phyloP scores from a whole-genome alignment of 768 basidiomycete species.

The Infundibulicybe gibba region DNA sequence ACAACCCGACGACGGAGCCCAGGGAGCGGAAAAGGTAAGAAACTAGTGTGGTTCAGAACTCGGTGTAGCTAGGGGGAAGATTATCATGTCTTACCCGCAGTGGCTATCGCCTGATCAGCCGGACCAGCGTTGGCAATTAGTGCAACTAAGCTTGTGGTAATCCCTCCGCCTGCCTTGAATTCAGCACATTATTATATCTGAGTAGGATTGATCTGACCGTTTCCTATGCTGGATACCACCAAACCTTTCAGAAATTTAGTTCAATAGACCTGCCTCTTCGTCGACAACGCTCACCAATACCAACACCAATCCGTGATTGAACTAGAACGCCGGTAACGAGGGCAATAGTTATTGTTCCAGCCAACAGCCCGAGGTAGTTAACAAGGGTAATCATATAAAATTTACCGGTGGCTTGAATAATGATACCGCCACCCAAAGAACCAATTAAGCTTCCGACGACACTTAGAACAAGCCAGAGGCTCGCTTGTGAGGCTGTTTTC shows the following conservation, averaged over 20 bases:
- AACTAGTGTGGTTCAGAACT: constrained; percentile 26
- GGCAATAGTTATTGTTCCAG: constrained; percentile 32
- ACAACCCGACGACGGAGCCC: constrained; percentile 55
- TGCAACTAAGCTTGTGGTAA: constrained; percentile 56
- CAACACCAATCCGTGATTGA: constrained; percentile 33
- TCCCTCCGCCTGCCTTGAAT: constrained; percentile 35
- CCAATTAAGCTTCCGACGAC: constrained; percentile 46
- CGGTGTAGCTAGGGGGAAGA: not conserved
- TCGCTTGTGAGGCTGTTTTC: constrained; percentile 43
- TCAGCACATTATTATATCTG: not conserved
- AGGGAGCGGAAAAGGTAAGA: constrained; percentile 67
- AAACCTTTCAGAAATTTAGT: constrained; percentile 22
- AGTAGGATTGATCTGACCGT: constrained; percentile 22
- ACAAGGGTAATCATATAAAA: constrained; percentile 49
- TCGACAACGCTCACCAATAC: constrained; percentile 30
- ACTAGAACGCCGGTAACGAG: constrained; percentile 35
- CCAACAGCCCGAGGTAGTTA: constrained; percentile 32
- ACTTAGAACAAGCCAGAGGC: constrained; percentile 47
- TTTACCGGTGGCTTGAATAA: constrained; percentile 56
- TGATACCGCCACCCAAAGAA: constrained; percentile 46
- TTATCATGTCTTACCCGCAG: constrained; percentile 39
- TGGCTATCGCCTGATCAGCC: constrained; percentile 61
- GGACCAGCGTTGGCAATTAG: constrained; percentile 62
- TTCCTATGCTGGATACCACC: constrained; percentile 31
- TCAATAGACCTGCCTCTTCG: not conserved